Evolutionary conservation across 2,329 filamentous ascomycete genomes (phyloP).

Genomic region (Trichocomaceae sp.): DNA sequence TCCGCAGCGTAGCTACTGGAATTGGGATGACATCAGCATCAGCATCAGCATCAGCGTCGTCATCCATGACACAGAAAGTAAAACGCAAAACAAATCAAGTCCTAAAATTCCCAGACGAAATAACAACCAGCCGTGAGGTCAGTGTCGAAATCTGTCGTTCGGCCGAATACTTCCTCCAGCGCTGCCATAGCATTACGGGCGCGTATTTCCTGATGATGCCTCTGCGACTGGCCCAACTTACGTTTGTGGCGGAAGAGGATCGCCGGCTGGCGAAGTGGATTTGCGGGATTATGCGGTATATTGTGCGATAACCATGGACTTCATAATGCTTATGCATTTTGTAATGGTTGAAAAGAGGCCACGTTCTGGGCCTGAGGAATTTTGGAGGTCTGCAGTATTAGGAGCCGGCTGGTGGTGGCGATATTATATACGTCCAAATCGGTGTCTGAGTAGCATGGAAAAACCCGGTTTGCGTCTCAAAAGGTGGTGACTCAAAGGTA

Average conservation of each 20-base stretch:
- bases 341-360: neutral
- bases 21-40: neutral
- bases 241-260: neutral
- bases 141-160: neutral
- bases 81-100: neutral
- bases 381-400: no score
- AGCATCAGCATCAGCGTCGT: neutral
- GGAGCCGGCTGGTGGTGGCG: slow-evolving; percentile 6
- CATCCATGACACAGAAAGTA: no score
- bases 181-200: neutral
- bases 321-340: neutral
- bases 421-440: slow-evolving; percentile 33
- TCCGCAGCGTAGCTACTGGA: neutral
- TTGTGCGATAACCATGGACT: neutral
- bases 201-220: slow-evolving; percentile 1
- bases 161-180: neutral
- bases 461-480: slow-evolving; percentile 41
- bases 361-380: neutral
- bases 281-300: neutral
- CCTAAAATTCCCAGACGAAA: neutral
- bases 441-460: slow-evolving; percentile 41
- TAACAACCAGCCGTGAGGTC: neutral
- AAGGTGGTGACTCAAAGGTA: slow-evolving; percentile 37
- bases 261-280: neutral
- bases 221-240: neutral